phyloP scores from a whole-genome alignment of 345 rosid genomes.

The Salix suchowensis region DNA sequence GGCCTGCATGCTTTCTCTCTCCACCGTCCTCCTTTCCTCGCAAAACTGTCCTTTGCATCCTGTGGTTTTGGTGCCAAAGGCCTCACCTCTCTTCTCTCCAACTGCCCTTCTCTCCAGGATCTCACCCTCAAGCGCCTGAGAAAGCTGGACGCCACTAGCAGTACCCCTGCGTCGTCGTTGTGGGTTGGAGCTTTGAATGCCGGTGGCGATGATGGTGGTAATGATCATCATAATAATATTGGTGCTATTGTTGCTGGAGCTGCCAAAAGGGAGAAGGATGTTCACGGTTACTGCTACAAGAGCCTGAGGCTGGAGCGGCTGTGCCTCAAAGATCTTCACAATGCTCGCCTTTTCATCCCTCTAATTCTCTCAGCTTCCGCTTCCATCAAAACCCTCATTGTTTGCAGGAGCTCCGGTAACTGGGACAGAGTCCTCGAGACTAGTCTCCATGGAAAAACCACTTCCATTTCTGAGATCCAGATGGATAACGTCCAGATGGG shows the following conservation, averaged over 20 bases:
- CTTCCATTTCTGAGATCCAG: constrained; percentile 36
- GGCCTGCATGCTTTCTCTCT: constrained; percentile 31
- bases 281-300: too few relatives aligned
- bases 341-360: constrained; percentile 36
- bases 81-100: constrained; percentile 27
- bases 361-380: constrained; percentile 20
- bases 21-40: constrained; percentile 20
- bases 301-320: not conserved
- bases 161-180: constrained; percentile 11
- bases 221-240: too few relatives aligned
- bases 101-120: constrained; percentile 36
- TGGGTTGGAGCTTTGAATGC: not conserved
- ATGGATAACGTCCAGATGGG: constrained; percentile 42
- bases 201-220: not conserved
- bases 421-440: constrained; percentile 39
- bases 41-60: constrained; percentile 33
- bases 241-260: too few relatives aligned
- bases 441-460: constrained; percentile 8
- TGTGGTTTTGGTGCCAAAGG: constrained; percentile 37
- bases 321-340: constrained; percentile 44
- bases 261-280: too few relatives aligned
- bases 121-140: constrained; percentile 45
- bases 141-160: constrained; percentile 33
- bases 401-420: constrained; percentile 45
- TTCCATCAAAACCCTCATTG: constrained; percentile 26